A percentile compares a stretch with the other conserved stretches of the same genome.
phyloP scores from a whole-genome alignment of 2,329 filamentous ascomycete genomes.

The Hymenoscyphus albidus region DNA sequence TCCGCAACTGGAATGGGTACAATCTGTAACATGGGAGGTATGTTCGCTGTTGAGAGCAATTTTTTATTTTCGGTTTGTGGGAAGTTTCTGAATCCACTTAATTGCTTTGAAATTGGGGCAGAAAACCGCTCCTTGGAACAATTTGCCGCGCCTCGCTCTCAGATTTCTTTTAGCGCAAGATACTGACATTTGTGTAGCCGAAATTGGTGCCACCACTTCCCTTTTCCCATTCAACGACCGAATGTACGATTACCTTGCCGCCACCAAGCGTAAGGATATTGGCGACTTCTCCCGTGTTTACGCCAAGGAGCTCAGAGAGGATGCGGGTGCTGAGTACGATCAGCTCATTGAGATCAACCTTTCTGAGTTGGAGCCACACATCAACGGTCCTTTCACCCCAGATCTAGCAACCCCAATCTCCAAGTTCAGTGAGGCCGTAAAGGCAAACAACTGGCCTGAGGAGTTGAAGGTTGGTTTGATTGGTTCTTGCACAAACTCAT shows the following conservation, averaged over 20 bases:
- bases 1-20: slow-evolving; percentile 86
- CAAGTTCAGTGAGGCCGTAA: slow-evolving; percentile 92
- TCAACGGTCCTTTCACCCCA: slow-evolving; percentile 98
- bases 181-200: slow-evolving; percentile 40
- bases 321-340: slow-evolving; percentile 92
- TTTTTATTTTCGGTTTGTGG: not conserved
- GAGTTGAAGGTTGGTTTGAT: slow-evolving; percentile 96
- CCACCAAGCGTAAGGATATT: slow-evolving; percentile 86
- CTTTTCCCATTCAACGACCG: slow-evolving; percentile 97
- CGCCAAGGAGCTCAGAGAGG: slow-evolving; percentile 78
- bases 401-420: slow-evolving; percentile 97
- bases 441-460: slow-evolving; percentile 93
- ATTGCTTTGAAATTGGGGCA: not conserved
- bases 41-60: not conserved
- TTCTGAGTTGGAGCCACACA: slow-evolving; percentile 89
- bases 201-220: slow-evolving; percentile 83
- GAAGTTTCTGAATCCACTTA: not conserved
- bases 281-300: slow-evolving; percentile 86
- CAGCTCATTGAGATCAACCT: slow-evolving; percentile 96
- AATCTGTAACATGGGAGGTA: slow-evolving; percentile 60
- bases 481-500: slow-evolving; percentile 94
- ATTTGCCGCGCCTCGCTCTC: not conserved
- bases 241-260: slow-evolving; percentile 92
- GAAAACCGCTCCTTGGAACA: not conserved
- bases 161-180: not conserved